These are phyloP conservation scores for Spathaspora arborariae DNA, from an alignment of 805 yeast genomes.

Conservation along the genomic window DNA sequence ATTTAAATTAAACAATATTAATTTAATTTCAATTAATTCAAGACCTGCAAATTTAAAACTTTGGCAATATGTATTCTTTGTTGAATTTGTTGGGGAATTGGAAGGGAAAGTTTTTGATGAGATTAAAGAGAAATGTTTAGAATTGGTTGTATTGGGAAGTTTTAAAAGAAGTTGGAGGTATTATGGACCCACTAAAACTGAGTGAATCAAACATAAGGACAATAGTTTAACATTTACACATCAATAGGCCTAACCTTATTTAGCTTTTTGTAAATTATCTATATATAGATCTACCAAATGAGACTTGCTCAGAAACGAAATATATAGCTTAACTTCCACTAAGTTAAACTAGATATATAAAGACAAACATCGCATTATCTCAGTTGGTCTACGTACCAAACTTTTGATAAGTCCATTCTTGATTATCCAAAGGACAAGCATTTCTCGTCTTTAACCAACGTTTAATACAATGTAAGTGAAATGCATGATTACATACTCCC, in stretches of 20 bases:
- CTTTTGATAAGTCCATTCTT: constrained; percentile 74
- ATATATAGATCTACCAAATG: no score
- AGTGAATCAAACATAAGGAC: no score
- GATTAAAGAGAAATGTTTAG: constrained; percentile 42
- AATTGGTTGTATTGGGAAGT: constrained; percentile 57
- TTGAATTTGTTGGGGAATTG: constrained; percentile 56
- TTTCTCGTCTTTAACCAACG: constrained; percentile 94
- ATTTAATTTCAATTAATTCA: constrained; percentile 69
- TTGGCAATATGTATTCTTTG: constrained; percentile 83
- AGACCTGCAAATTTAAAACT: constrained; percentile 64
- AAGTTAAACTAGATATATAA: neutral
- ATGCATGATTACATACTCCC: constrained; percentile 98
- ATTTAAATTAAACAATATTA: constrained; percentile 53
- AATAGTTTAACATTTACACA: no score
- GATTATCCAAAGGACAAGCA: constrained; percentile 94
- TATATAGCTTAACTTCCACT: no score
- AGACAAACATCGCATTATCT: neutral
- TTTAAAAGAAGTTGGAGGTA: constrained; percentile 45
- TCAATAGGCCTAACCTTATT: no score
- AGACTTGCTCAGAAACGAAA: no score
- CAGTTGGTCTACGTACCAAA: constrained; percentile 51
- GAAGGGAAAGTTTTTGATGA: constrained; percentile 33
- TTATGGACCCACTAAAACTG: constrained; percentile 11
- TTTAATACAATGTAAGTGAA: constrained; percentile 94
- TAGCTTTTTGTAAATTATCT: no score